Conservation (phyloP, 1,139 yeast genomes). For the Blastobotrys aristatus region DNA sequence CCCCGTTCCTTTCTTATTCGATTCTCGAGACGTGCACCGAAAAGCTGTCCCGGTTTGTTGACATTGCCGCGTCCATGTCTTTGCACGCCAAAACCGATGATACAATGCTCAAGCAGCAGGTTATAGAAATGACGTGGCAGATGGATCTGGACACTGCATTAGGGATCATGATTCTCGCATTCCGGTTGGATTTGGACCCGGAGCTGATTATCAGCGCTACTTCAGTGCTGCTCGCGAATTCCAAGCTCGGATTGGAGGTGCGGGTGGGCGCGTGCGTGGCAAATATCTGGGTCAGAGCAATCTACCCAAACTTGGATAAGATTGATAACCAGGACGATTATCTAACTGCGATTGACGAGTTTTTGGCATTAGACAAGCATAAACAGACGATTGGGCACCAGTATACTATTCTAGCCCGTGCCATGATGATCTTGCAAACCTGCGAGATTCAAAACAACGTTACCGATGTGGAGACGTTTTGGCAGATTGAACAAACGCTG, state of each 20-base stretch:
- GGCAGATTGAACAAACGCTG: not conserved
- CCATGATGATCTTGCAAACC: not conserved
- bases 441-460: not conserved
- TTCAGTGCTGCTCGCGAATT: not conserved
- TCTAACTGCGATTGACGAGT: not conserved
- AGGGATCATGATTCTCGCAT: slow-evolving; percentile 8
- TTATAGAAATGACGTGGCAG: slow-evolving; percentile 10
- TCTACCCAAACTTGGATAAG: slow-evolving; percentile 3
- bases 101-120: slow-evolving; percentile 1
- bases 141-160: slow-evolving; percentile 10
- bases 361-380: not conserved
- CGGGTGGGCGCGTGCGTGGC: slow-evolving; percentile 6
- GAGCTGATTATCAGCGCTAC: slow-evolving; percentile 9
- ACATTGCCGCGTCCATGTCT: slow-evolving; percentile 6
- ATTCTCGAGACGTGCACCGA: slow-evolving; percentile 3
- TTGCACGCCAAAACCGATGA: not conserved
- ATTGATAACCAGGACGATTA: not conserved
- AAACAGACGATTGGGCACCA: not conserved
- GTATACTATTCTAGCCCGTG: not conserved
- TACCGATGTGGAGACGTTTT: no score
- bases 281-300: slow-evolving; percentile 5
- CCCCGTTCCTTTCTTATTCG: slow-evolving; percentile 2
- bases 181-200: slow-evolving; percentile 10
- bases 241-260: not conserved
- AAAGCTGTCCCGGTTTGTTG: slow-evolving; percentile 2